These are phyloP conservation scores for Penicillium ucsense DNA, from an alignment of 495 filamentous ascomycete genomes.

Conservation along the genomic window DNA sequence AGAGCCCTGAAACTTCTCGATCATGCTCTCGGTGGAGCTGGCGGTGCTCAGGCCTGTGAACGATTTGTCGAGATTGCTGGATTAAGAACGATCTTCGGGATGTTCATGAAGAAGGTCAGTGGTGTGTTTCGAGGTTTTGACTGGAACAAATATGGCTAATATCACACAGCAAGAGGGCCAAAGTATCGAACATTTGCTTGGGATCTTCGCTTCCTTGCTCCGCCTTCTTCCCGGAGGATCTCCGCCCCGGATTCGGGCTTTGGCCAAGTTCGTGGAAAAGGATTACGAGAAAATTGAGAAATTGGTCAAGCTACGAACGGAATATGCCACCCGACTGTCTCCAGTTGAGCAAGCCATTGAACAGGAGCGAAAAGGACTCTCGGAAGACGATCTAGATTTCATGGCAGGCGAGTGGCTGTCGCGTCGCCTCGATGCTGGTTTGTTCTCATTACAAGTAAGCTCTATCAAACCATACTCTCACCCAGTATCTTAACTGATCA, in stretches of 20 bases:
- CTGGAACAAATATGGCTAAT: conserved; percentile 11
- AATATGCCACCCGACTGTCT: conserved; percentile 56
- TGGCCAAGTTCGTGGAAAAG: conserved; percentile 94
- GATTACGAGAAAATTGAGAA: conserved; percentile 77
- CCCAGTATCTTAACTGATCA: background rate
- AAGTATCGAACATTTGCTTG: conserved; percentile 75
- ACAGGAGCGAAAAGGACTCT: conserved; percentile 38
- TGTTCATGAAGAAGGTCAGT: conserved; percentile 80
- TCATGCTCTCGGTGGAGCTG: conserved; percentile 60
- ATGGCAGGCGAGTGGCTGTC: conserved; percentile 76
- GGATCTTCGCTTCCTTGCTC: conserved; percentile 79
- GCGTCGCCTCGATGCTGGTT: conserved; percentile 71
- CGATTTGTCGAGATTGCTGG: conserved; percentile 74
- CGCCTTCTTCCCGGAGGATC: conserved; percentile 71
- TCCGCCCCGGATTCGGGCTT: conserved; percentile 64
- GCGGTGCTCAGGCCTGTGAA: conserved; percentile 52
- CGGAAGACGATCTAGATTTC: conserved; percentile 49
- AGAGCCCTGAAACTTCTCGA: conserved; percentile 73
- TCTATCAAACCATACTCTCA: background rate
- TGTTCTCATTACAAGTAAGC: conserved; percentile 67
- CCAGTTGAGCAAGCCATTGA: conserved; percentile 60
- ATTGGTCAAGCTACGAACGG: conserved; percentile 58
- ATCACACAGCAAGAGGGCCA: conserved; percentile 46
- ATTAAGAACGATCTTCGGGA: conserved; percentile 71
- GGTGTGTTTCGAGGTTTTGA: background rate